phyloP scores from a whole-genome alignment of 2,329 filamentous ascomycete species.

The Neofusicoccum umdonicola region DNA sequence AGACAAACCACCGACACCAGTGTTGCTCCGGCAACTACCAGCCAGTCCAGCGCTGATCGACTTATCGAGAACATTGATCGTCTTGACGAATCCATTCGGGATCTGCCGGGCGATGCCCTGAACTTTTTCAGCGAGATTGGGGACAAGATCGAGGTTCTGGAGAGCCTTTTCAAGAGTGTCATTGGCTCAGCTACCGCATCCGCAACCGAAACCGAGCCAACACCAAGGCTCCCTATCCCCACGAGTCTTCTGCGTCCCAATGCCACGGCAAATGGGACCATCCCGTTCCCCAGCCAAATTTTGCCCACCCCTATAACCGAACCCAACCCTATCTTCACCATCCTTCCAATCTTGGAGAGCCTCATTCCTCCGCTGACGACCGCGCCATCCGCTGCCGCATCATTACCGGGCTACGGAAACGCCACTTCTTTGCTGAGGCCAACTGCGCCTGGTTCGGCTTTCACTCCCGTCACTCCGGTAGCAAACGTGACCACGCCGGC shows the following conservation, averaged over 20 bases:
- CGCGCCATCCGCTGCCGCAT: neutral
- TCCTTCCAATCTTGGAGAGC: slow-evolving; percentile 9
- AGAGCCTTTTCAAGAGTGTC: slow-evolving; percentile 5
- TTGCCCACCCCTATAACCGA: neutral
- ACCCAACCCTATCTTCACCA: neutral
- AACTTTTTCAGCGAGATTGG: slow-evolving; percentile 11
- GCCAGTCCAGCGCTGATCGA: neutral
- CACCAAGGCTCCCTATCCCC: neutral
- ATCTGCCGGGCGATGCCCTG: slow-evolving; percentile 9
- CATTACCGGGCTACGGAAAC: neutral
- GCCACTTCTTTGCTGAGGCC: neutral
- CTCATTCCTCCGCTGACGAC: neutral
- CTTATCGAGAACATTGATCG: slow-evolving; percentile 11
- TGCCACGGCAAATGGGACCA: neutral
- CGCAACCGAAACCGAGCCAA: neutral
- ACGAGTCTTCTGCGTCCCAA: neutral
- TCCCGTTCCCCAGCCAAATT: neutral
- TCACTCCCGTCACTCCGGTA: neutral
- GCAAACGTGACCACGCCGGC: neutral
- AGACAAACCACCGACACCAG: slow-evolving; percentile 5
- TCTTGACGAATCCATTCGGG: slow-evolving; percentile 6
- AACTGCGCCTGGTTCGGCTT: neutral
- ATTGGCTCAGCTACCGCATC: neutral
- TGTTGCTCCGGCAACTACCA: slow-evolving; percentile 13
- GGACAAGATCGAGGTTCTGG: slow-evolving; percentile 3